Percentiles rank a stretch among this genome's conserved stretches.
These are phyloP conservation scores for Penicillium paneum DNA, from an alignment of 2,329 filamentous ascomycete species.

Conservation along the genomic window DNA sequence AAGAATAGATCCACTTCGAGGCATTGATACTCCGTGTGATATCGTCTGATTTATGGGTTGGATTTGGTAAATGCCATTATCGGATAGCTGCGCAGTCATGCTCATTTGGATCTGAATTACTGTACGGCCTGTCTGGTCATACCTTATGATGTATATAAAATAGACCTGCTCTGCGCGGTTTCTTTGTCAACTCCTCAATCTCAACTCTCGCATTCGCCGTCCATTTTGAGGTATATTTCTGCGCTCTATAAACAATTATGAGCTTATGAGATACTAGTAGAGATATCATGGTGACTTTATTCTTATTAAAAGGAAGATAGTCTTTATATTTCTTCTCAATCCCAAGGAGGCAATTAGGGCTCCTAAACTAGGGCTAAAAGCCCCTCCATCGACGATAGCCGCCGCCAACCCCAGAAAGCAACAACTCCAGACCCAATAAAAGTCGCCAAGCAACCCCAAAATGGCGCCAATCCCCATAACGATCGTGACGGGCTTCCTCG, in stretches of 20 bases:
- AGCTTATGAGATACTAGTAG: background rate
- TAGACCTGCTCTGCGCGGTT: background rate
- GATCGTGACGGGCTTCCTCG: constrained; percentile 93
- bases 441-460: background rate
- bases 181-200: background rate
- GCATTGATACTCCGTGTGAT: background rate
- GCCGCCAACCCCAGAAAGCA: background rate
- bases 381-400: constrained; percentile 2
- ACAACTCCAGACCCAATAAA: background rate
- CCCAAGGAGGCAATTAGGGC: constrained; percentile 5
- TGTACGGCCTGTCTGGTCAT: no score
- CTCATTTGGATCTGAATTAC: background rate
- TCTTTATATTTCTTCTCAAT: background rate
- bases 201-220: background rate
- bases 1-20: background rate
- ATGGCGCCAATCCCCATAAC: constrained; percentile 82
- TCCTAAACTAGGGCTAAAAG: background rate
- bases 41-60: background rate
- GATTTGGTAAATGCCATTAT: background rate
- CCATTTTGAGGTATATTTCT: no score
- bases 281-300: background rate
- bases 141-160: background rate
- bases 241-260: background rate
- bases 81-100: no score
- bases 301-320: background rate